Evolutionary conservation across 352 stramenopile genomes (phyloP), one percentile per base, ranked within the genome.

Genomic region (Plasmopara halstedii): DNA sequence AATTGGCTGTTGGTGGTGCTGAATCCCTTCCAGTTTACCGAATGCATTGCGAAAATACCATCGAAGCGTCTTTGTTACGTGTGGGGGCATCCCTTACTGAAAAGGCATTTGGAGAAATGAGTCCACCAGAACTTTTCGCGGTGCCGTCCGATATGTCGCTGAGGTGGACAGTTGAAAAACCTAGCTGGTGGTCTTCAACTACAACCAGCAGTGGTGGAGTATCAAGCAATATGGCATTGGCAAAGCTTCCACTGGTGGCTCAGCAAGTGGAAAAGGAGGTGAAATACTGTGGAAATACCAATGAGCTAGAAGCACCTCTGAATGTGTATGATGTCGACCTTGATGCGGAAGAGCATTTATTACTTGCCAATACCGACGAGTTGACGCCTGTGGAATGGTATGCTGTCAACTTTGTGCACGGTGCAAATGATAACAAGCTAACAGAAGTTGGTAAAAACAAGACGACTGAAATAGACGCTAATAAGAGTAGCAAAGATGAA

Each of bases 351-450:
- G 82, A 93, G 35, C 82, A 93, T 49, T 58, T 93, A 21, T 60
- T 93, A 31, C 49, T 93, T 3, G 75, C 79, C 9, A 90, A 88
- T 50, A 85, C 77, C 7, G 82, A 93, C 51, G 82, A 93, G 19
- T 53, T 93, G 10, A 87, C 67, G 15, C 79, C 78, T 14, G 75
- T 93, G 32, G 81, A 93, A 56, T 93, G 81, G 81, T 90, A 88
- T 35, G 78, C 81, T 1, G 81, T 93, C 15, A 82, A 86, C 41
- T 88, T 75, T 29, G 66, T 93, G 0, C 68, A 90, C 20, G 53
- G 44, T 1, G 53, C 75, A 11, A 85, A 67, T n/a, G 67, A 86
- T 19, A 77, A 80, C 26, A 84, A 85, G 45, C 65, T 64, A 4
- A 53, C 47, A 34, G 27, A 49, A 10, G 34, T 13, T 29, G 32